A percentile compares a stretch with the other conserved stretches of the same genome.
Conservation (phyloP, 2,329 filamentous ascomycete species). For the Cercospora janseana region DNA sequence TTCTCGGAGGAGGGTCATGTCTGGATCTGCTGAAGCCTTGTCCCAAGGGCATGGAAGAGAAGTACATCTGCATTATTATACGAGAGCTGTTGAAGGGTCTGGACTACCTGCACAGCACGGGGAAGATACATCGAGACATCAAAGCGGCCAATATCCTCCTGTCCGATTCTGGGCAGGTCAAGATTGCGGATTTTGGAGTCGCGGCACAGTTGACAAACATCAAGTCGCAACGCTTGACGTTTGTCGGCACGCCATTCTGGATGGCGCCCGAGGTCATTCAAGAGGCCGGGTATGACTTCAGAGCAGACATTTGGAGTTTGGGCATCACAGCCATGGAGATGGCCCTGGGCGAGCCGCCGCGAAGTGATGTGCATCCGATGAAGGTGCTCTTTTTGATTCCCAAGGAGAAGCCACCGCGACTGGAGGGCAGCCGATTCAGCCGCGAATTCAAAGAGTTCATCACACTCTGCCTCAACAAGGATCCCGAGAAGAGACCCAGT, state of each 20-base stretch:
- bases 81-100: slow-evolving; percentile 85
- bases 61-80: slow-evolving; percentile 90
- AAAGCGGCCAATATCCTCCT: slow-evolving; percentile 97
- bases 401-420: slow-evolving; percentile 76
- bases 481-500: slow-evolving; percentile 77
- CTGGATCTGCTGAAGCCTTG: slow-evolving; percentile 91
- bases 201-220: slow-evolving; percentile 96
- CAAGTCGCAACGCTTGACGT: slow-evolving; percentile 95
- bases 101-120: slow-evolving; percentile 89
- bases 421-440: slow-evolving; percentile 65
- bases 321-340: slow-evolving; percentile 91
- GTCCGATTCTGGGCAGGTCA: slow-evolving; percentile 81
- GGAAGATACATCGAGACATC: slow-evolving; percentile 96
- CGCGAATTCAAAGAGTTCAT: slow-evolving; percentile 92
- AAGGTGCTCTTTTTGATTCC: slow-evolving; percentile 90
- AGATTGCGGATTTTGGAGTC: slow-evolving; percentile 95
- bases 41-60: slow-evolving; percentile 68
- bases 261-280: slow-evolving; percentile 95
- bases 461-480: slow-evolving; percentile 84
- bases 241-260: slow-evolving; percentile 96
- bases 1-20: slow-evolving; percentile 89
- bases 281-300: slow-evolving; percentile 79
- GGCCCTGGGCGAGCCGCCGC: slow-evolving; percentile 82
- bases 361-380: slow-evolving; percentile 85
- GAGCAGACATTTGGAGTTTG: slow-evolving; percentile 90